Evolutionary conservation across 805 yeast species (phyloP), one percentile per base, ranked within the genome.

Genomic region (Saccharomyces cerevisiae): DNA sequence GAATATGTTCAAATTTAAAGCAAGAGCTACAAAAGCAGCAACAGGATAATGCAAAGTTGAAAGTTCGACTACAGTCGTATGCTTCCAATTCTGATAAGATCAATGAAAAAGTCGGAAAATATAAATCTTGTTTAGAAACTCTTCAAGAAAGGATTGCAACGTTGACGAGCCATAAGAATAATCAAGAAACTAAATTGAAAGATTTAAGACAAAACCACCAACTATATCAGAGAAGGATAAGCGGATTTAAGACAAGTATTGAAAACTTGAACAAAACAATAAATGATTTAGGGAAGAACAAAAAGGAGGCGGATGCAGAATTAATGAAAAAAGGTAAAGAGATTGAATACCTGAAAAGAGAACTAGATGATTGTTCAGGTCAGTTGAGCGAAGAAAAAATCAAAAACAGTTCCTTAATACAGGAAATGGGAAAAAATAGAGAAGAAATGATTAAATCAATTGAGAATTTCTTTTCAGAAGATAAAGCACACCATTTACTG

Each of bases 311-410:
- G 2, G 64, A 58, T 30, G 51, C 57, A 21, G 66, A 66, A 57
- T 31, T 61, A 26, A 29, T 57, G 8, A 62, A 52, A 56, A 68
- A 63, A 57, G 56, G 57, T 28, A 70, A 68, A 53, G 76, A 74
- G 22, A 69, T 75, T 17, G 65, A 64, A 17, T 61, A 65, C 28
- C 58, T 75, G 32, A 71, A 68, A 54, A 55, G 67, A 41, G 74
- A 70, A 51, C 57, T 76, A 5, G 76, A 77, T 61, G 76, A 76
- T 53, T 66, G 73, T 26, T 71, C 79, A 9, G 79, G 80, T 0
- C 69, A 75, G 49, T 64, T 78, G 46, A 75, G 78, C 8, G 81
- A 77, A 53, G 80, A 78, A 57, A 77, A 75, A 52, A 65, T 76
- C 11, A 73, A 69, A 52, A 72, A 62, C 49, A 56, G 59, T 32